Percentiles rank a stretch among this genome's conserved stretches.
These are phyloP conservation scores for Pyronema omphalodes DNA, from an alignment of 495 filamentous ascomycete species.

Conservation along the genomic window DNA sequence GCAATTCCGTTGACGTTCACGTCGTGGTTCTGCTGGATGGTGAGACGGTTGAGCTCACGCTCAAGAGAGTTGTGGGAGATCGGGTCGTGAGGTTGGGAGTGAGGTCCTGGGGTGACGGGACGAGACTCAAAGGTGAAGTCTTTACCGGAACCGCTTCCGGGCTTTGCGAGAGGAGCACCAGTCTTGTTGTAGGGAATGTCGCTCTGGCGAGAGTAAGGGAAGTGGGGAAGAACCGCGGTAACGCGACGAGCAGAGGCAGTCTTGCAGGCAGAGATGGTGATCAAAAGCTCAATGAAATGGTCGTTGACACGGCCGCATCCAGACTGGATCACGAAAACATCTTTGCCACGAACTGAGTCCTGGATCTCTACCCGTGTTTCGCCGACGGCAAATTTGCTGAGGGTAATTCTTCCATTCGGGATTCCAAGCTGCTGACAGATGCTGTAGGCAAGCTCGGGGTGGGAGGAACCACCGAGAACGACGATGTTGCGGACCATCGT, in stretches of 20 bases:
- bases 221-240: constrained; percentile 84
- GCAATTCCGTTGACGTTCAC: constrained; percentile 1
- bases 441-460: constrained; percentile 65
- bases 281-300: constrained; percentile 84
- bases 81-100: constrained; percentile 41
- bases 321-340: constrained; percentile 93
- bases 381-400: constrained; percentile 82
- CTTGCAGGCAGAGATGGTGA: constrained; percentile 93
- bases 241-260: constrained; percentile 81
- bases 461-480: constrained; percentile 80
- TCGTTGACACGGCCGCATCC: constrained; percentile 82
- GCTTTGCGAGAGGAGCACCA: constrained; percentile 68
- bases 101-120: constrained; percentile 55
- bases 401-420: constrained; percentile 58
- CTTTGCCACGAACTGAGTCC: constrained; percentile 90
- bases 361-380: constrained; percentile 90
- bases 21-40: constrained; percentile 13
- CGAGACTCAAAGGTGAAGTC: constrained; percentile 88
- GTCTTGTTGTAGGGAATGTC: constrained; percentile 91
- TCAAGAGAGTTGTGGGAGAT: constrained; percentile 41
- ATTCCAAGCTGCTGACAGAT: constrained; percentile 79
- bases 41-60: constrained; percentile 36
- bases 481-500: constrained; percentile 90
- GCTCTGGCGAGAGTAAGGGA: constrained; percentile 88
- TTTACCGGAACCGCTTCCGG: constrained; percentile 27